Evolutionary conservation across 495 filamentous ascomycete genomes (phyloP), one percentile per base, ranked within the genome.

Genomic region (Penicillium subrubescens): DNA sequence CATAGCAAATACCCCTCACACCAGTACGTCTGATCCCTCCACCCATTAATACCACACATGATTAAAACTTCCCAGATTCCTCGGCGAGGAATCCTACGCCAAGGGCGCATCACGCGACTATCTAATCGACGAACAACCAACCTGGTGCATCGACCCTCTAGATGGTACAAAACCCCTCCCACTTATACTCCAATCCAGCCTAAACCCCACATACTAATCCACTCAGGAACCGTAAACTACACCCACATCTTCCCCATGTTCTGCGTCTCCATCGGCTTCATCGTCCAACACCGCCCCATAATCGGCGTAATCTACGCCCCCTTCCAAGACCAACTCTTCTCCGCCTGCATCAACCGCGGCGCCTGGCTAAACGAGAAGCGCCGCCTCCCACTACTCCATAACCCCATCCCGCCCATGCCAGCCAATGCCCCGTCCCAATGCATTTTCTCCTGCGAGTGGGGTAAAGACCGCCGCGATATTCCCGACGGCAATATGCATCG

Each of bases 201-300:
- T 34, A 19, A 61, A 1, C 19, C 3, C 33, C 25, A 27, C 25
- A 27, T 8, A 29, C 12, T 46, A 65, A 55, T 31, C 0, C 7
- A 17, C 31, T 23, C 21, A 78, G 78, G 78, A 66, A 91, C 89
- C 15, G 88, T 90, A 58, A 90, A 90, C 75, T 90, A 88, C 74
- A 90, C 86, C 15, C 88, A 91, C 72, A 76, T 89, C 14, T 89
- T 90, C 75, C 89, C 88, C 54, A 88, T 90, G 86, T 90, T 89
- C 78, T 91, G 88, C 71, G 83, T 90, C 65, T 87, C 83, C 33
- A 89, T 90, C 71, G 88, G 76, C 55, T 84, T 90, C 69, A 72
- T 89, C 59, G 74, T 89, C 33, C 71, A 81, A 48, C 78, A 83
- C 60, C 64, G 75, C 17, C 85, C 89, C 15, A 66, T 85, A 4